These are phyloP conservation scores for Pseudomassariella vexata DNA, from an alignment of 2,329 filamentous ascomycete species.

Conservation along the genomic window DNA sequence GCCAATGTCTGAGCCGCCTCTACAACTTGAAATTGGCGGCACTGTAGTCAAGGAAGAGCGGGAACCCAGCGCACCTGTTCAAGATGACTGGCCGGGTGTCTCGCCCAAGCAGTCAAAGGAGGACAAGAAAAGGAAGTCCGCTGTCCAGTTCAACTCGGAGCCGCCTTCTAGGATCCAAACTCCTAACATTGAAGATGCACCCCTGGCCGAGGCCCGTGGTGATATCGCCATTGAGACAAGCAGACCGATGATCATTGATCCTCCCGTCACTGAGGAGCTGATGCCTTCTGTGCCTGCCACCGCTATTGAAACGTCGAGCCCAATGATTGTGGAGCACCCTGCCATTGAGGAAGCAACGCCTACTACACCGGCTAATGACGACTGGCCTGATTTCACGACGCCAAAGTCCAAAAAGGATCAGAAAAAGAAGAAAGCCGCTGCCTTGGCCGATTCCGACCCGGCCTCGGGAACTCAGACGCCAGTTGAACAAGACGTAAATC, in stretches of 20 bases:
- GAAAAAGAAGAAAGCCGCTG: slow-evolving; percentile 5
- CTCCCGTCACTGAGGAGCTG: neutral
- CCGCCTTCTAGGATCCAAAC: slow-evolving; percentile 8
- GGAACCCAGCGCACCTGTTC: neutral
- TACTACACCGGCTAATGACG: neutral
- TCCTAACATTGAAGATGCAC: slow-evolving; percentile 9
- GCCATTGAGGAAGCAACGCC: neutral
- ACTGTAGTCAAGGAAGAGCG: slow-evolving; percentile 2
- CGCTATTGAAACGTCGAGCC: too few relatives aligned
- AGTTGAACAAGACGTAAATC: slow-evolving; percentile 8
- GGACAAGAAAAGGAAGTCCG: slow-evolving; percentile 28
- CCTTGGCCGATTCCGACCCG: slow-evolving; percentile 14
- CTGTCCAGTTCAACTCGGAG: slow-evolving; percentile 15
- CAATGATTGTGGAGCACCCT: too few relatives aligned
- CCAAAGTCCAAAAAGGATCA: slow-evolving; percentile 21
- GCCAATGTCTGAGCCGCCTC: slow-evolving; percentile 6
- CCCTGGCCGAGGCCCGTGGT: slow-evolving; percentile 1
- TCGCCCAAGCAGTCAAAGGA: slow-evolving; percentile 13
- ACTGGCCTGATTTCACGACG: slow-evolving; percentile 1
- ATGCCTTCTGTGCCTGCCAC: neutral
- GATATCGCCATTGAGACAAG: slow-evolving; percentile 7
- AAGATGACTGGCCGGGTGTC: slow-evolving; percentile 2
- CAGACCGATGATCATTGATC: slow-evolving; percentile 4
- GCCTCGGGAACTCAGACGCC: slow-evolving; percentile 11
- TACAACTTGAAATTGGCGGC: slow-evolving; percentile 4